Evolutionary conservation across 768 basidiomycete genomes (phyloP).

Genomic region (Mycena latifolia): DNA sequence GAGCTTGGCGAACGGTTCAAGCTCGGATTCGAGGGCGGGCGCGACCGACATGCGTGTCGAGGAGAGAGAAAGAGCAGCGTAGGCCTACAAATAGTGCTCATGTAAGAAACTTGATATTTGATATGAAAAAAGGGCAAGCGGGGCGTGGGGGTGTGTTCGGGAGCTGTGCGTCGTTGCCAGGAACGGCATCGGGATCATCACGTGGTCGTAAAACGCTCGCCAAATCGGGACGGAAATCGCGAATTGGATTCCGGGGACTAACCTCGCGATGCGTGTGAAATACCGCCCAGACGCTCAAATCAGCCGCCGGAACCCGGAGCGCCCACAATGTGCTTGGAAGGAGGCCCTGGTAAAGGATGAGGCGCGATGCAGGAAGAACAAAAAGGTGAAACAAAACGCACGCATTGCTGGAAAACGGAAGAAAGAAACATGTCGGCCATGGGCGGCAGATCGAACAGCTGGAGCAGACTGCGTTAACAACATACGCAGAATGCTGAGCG

Average conservation of each 20-base stretch:
- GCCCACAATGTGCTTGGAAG: constrained; percentile 31
- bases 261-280: constrained; percentile 37
- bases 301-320: constrained; percentile 7
- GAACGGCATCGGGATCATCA: constrained; percentile 23
- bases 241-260: constrained; percentile 2
- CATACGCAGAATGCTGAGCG: too few relatives aligned
- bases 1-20: constrained; percentile 72
- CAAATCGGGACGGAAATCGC: constrained; percentile 11
- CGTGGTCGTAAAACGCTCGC: constrained; percentile 10
- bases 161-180: constrained; percentile 23
- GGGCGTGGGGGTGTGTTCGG: constrained; percentile 14
- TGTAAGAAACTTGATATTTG: constrained; percentile 3
- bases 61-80: constrained; percentile 65
- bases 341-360: constrained; percentile 17
- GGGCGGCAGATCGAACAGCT: constrained; percentile 23
- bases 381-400: constrained; percentile 1
- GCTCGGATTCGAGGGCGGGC: constrained; percentile 72
- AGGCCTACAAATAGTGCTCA: constrained; percentile 56
- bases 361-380: neutral
- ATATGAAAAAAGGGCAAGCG: constrained; percentile 19
- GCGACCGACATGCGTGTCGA: constrained; percentile 59
- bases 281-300: constrained; percentile 30
- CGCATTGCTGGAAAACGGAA: constrained; percentile 21
- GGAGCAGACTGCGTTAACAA: too few relatives aligned
- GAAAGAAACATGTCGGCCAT: constrained; percentile 10